These are phyloP conservation scores for Endocalyx cinctus DNA, from an alignment of 2,329 filamentous ascomycete genomes.

Conservation along the genomic window DNA sequence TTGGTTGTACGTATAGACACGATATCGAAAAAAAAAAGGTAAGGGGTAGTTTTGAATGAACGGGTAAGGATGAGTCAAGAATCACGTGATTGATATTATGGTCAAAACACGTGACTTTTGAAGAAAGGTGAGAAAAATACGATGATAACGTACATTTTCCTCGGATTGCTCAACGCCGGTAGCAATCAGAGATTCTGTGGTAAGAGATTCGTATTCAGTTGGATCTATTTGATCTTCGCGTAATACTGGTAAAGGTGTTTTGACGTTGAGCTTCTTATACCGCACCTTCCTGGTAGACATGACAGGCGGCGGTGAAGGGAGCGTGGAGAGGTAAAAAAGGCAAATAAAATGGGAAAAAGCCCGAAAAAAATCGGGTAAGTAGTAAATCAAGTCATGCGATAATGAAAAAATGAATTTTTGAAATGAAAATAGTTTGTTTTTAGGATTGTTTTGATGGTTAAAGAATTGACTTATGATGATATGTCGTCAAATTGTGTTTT, in stretches of 20 bases:
- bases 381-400: slow-evolving; percentile 56
- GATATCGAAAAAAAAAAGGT: slow-evolving; percentile 7
- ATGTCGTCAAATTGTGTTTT: slow-evolving; percentile 55
- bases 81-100: slow-evolving; percentile 41
- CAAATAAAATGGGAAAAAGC: slow-evolving; percentile 51
- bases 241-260: slow-evolving; percentile 81
- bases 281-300: slow-evolving; percentile 67
- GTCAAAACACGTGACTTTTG: slow-evolving; percentile 46
- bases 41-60: too few relatives aligned
- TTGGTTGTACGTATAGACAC: slow-evolving; percentile 1
- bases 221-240: slow-evolving; percentile 88
- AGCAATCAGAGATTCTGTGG: slow-evolving; percentile 79
- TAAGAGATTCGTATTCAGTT: slow-evolving; percentile 79
- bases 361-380: slow-evolving; percentile 59
- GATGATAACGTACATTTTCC: slow-evolving; percentile 76
- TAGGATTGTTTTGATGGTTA: slow-evolving; percentile 51
- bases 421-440: slow-evolving; percentile 49
- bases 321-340: slow-evolving; percentile 26
- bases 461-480: slow-evolving; percentile 40
- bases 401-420: slow-evolving; percentile 45
- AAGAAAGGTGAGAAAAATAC: slow-evolving; percentile 22
- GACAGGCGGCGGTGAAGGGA: slow-evolving; percentile 33
- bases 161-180: slow-evolving; percentile 96
- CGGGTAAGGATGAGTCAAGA: too few relatives aligned
- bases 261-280: slow-evolving; percentile 88